phyloP scores from a whole-genome alignment of 2,329 filamentous ascomycete genomes.

The Ascochyta fabae region DNA sequence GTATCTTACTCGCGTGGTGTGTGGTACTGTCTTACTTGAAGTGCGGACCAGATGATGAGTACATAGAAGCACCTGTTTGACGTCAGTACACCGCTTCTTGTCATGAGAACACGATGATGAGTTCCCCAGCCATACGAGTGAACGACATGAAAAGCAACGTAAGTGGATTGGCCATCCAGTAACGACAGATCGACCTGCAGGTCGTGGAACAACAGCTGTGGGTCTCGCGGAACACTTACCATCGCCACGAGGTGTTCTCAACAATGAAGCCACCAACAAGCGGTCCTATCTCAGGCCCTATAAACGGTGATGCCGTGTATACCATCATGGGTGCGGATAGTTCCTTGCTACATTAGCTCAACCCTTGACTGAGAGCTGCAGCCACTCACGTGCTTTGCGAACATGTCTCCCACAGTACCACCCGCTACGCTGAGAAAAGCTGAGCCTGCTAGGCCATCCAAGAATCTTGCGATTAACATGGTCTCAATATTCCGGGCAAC shows the following conservation, averaged over 20 bases:
- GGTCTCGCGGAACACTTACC: slow-evolving; percentile 36
- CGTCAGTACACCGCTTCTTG: slow-evolving; percentile 34
- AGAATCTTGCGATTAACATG: slow-evolving; percentile 77
- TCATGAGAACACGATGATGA: slow-evolving; percentile 7
- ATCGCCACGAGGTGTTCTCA: slow-evolving; percentile 69
- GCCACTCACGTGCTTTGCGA: slow-evolving; percentile 42
- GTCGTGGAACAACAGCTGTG: slow-evolving; percentile 11
- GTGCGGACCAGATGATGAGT: slow-evolving; percentile 79
- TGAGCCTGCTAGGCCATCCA: slow-evolving; percentile 73
- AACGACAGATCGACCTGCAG: slow-evolving; percentile 9
- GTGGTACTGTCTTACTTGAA: slow-evolving; percentile 39
- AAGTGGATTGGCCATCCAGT: neutral
- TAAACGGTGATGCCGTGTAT: slow-evolving; percentile 61
- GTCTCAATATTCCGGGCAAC: slow-evolving; percentile 83
- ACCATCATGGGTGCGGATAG: slow-evolving; percentile 85
- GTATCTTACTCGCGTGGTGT: slow-evolving; percentile 20
- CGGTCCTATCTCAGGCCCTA: slow-evolving; percentile 63
- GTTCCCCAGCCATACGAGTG: neutral
- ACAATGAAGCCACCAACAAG: slow-evolving; percentile 82
- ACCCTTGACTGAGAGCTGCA: neutral
- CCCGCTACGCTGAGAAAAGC: slow-evolving; percentile 74
- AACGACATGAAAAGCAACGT: slow-evolving; percentile 17
- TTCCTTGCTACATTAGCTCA: slow-evolving; percentile 49
- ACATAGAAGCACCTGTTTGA: slow-evolving; percentile 66
- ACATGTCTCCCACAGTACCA: slow-evolving; percentile 78